These are phyloP conservation scores for Paramarasmius palmivorus DNA, from an alignment of 1,284 basidiomycete species.

Conservation along the genomic window DNA sequence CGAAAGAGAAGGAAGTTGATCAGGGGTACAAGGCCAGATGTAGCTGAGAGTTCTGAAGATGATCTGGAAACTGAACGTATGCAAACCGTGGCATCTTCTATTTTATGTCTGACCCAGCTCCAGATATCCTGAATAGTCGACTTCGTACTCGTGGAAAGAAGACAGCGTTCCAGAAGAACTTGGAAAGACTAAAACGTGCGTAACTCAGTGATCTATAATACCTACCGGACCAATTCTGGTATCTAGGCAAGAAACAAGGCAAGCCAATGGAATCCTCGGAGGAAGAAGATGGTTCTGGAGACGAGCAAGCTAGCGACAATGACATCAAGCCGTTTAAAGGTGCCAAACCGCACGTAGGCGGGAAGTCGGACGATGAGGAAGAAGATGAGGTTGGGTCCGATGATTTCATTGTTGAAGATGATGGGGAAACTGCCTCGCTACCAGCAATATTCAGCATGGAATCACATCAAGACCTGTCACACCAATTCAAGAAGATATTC, in stretches of 20 bases:
- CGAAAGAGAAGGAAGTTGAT: slow-evolving; percentile 42
- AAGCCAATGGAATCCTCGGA: slow-evolving; percentile 36
- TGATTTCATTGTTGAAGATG: slow-evolving; percentile 77
- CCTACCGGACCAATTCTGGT: not conserved
- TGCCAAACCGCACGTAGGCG: slow-evolving; percentile 39
- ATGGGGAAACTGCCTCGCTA: slow-evolving; percentile 48
- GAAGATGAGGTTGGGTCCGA: slow-evolving; percentile 38
- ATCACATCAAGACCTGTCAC: slow-evolving; percentile 68
- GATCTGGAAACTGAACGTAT: slow-evolving; percentile 62
- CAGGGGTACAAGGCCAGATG: slow-evolving; percentile 47
- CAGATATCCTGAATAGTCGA: slow-evolving; percentile 65
- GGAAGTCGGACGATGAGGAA: slow-evolving; percentile 2
- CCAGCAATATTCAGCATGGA: slow-evolving; percentile 79
- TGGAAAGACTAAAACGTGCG: slow-evolving; percentile 65
- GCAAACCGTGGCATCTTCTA: slow-evolving; percentile 16
- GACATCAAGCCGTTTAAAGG: slow-evolving; percentile 38
- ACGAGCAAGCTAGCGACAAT: slow-evolving; percentile 32
- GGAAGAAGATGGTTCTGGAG: slow-evolving; percentile 31
- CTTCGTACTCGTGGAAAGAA: slow-evolving; percentile 62
- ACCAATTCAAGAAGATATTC: slow-evolving; percentile 84
- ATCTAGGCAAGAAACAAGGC: slow-evolving; percentile 49
- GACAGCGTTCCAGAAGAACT: slow-evolving; percentile 58
- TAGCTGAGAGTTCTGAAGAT: slow-evolving; percentile 47
- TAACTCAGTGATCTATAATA: slow-evolving; percentile 15
- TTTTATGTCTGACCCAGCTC: slow-evolving; percentile 1